Percentiles rank a stretch among this genome's conserved stretches.
These are phyloP conservation scores for Neofusicoccum sp. DNA, from an alignment of 2,329 filamentous ascomycete genomes.

Conservation along the genomic window DNA sequence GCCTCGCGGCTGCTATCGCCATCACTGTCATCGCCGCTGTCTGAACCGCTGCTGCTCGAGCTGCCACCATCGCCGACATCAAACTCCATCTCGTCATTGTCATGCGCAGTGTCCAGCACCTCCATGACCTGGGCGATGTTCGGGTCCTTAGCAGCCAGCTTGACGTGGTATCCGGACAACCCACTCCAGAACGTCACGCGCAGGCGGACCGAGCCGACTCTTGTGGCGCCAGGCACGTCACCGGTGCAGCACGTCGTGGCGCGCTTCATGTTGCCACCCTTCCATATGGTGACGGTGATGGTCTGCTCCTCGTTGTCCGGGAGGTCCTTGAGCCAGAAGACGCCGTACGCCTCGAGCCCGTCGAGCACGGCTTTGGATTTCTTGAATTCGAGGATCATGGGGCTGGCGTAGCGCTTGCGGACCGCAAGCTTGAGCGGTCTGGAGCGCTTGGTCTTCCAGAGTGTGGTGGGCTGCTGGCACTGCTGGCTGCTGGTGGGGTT, in stretches of 20 bases:
- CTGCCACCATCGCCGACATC: constrained; percentile 27
- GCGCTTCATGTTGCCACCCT: constrained; percentile 59
- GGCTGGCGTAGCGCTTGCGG: constrained; percentile 62
- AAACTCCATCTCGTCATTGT: constrained; percentile 53
- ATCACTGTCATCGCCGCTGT: constrained; percentile 17
- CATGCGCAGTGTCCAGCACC: constrained; percentile 63
- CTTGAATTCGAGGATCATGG: constrained; percentile 62
- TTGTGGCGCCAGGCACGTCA: constrained; percentile 43
- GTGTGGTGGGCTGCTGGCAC: constrained; percentile 35
- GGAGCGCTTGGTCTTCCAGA: constrained; percentile 57
- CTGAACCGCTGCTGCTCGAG: constrained; percentile 15
- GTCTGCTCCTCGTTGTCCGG: constrained; percentile 66
- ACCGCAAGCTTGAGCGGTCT: constrained; percentile 58
- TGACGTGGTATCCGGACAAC: constrained; percentile 61
- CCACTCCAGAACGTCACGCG: constrained; percentile 64
- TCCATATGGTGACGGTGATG: constrained; percentile 65
- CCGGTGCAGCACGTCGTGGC: constrained; percentile 50
- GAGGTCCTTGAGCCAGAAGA: constrained; percentile 72
- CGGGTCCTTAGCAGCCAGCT: constrained; percentile 56
- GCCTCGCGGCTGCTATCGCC: constrained; percentile 27
- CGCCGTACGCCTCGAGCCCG: constrained; percentile 56
- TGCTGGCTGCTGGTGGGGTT: constrained; percentile 30
- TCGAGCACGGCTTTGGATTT: constrained; percentile 57
- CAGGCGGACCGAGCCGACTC: constrained; percentile 61
- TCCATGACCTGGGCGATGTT: constrained; percentile 65